Base-by-base conservation (phyloP, 805 yeast genomes). In the Torulaspora quercuum region DNA sequence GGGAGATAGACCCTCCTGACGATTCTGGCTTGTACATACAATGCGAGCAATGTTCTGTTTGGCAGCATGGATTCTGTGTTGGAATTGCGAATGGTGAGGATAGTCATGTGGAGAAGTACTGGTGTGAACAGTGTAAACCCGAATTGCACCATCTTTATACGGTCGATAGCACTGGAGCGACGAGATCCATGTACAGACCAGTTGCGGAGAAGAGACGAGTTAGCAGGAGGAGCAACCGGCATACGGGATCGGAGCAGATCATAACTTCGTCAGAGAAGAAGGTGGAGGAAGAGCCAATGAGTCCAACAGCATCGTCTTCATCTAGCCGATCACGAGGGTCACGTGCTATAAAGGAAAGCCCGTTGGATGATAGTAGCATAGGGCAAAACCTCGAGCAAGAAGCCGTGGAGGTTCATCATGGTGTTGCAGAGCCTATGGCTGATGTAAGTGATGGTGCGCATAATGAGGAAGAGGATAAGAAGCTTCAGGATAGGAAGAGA, bases 21-120 rank as follows among this genome's bases (percentile, higher is more conserved):
- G 69, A 58, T 17, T 63, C 64, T 62, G 92, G 90, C 2, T 68
- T 82, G 33, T 83, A 75, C 55, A 83, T 83, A 48, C 92, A 83
- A 53, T 83, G 94, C 70, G 98, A 92, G 53, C 72, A 74, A 45
- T 90, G 98, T 65, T 78, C 85, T 12, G 95, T 82, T 6, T 90
- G 98, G 98, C 98, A 90, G 61, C 98, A 90, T 59, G 97, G 97
- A 2, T 86, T 71, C 63, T 90, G 98, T 67, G 96, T 90, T 23
- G 95, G 96, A 1, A 77, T 90, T 40, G 69, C 70, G 37, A 78
- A 76, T 33, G 61, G 55, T 5, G 86, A 80, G 44, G 77, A 75
- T 9, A 80, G 76, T 33, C 85, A 87, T 2, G 96, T 97, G 3
- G 97, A 90, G 39, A 85, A 85, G 60, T 90, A 92, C 62, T 87